Evolutionary conservation across 208 protist genomes (phyloP).

Genomic region (Leishmania tropica): DNA sequence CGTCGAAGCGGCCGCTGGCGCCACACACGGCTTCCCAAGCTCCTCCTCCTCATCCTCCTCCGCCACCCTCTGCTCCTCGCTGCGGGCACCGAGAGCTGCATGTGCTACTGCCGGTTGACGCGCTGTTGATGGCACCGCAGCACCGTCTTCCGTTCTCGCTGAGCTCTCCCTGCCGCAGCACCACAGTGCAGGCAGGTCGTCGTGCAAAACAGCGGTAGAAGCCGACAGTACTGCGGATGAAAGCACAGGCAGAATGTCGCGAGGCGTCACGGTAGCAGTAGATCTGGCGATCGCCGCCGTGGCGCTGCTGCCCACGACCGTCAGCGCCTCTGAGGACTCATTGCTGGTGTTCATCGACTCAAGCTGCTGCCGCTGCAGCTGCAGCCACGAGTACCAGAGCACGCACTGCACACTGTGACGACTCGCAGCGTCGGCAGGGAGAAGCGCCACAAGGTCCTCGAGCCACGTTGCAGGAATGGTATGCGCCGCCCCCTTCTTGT

Average conservation of each 20-base stretch:
- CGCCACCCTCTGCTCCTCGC: background rate
- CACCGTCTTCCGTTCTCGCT: background rate
- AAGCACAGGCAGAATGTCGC: slow-evolving; percentile 5
- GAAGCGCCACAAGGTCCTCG: slow-evolving; percentile 45
- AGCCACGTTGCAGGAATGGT: slow-evolving; percentile 43
- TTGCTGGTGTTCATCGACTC: background rate
- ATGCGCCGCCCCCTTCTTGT: slow-evolving; percentile 16
- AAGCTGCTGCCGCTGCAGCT: slow-evolving; percentile 14
- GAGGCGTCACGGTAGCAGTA: background rate
- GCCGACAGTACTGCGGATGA: slow-evolving; percentile 6
- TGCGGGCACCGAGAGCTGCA: background rate
- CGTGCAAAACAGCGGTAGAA: background rate
- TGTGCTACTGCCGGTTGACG: background rate
- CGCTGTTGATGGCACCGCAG: background rate
- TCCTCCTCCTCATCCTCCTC: slow-evolving; percentile 18
- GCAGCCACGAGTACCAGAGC: slow-evolving; percentile 58
- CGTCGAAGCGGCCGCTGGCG: background rate
- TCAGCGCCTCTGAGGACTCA: no score
- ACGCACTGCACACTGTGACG: slow-evolving; percentile 53
- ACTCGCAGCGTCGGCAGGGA: slow-evolving; percentile 26
- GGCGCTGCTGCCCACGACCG: background rate
- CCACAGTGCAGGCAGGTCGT: background rate
- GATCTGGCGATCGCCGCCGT: background rate
- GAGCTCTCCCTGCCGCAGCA: background rate
- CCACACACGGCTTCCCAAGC: background rate